Evolutionary conservation across 129 eudicot genomes (phyloP).

Genomic region (Ambrosia trifida): DNA sequence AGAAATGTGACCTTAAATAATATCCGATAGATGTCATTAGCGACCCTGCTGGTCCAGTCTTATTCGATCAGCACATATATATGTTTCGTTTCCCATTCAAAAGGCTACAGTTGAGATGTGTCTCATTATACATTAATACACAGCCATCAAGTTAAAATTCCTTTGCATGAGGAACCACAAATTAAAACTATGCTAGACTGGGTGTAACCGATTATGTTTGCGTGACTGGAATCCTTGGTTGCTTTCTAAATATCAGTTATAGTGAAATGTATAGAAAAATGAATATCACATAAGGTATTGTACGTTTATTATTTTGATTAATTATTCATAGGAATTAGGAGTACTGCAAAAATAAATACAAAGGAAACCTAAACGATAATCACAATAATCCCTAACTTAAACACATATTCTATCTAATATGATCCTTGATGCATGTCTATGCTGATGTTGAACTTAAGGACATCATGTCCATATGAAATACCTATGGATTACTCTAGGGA

Average conservation of each 20-base stretch:
- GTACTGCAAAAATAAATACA: too few relatives aligned
- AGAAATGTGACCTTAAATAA: neutral
- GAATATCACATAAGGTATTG: too few relatives aligned
- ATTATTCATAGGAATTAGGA: too few relatives aligned
- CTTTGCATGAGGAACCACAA: neutral
- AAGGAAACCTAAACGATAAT: too few relatives aligned
- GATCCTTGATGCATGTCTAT: too few relatives aligned
- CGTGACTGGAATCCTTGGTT: neutral
- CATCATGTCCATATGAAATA: neutral
- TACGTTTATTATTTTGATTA: too few relatives aligned
- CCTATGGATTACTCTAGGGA: neutral
- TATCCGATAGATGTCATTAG: too few relatives aligned
- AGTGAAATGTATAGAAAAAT: neutral
- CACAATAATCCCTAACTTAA: too few relatives aligned
- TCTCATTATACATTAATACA: slow-evolving; percentile 33
- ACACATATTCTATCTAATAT: too few relatives aligned
- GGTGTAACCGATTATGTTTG: neutral
- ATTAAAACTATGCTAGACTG: neutral
- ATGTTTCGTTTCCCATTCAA: neutral
- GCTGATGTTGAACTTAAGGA: neutral
- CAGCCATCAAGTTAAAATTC: slow-evolving; percentile 16
- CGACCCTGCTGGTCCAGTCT: too few relatives aligned
- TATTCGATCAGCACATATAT: too few relatives aligned
- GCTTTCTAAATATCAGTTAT: neutral
- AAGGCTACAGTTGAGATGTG: slow-evolving; percentile 19